A percentile compares a stretch with the other conserved stretches of the same genome.
These are phyloP conservation scores for Rhizomucor miehei DNA, from an alignment of 371 early-diverging fungal genomes.

Conservation along the genomic window DNA sequence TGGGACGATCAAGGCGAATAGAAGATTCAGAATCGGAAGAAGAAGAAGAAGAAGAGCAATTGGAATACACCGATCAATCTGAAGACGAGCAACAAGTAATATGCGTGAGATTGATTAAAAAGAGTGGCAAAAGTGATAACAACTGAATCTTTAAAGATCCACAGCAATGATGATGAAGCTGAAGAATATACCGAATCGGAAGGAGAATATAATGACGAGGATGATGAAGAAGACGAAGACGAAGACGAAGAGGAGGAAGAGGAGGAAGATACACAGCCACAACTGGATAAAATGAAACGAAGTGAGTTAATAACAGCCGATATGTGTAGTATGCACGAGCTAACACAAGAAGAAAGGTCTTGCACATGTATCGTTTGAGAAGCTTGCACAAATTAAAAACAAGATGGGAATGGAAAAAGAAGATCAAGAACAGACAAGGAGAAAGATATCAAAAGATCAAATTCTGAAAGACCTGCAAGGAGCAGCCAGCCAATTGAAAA, in stretches of 20 bases:
- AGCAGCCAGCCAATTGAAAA: slow-evolving; percentile 33
- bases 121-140: no score
- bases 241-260: slow-evolving; percentile 15
- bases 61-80: no score
- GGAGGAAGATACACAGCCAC: slow-evolving; percentile 18
- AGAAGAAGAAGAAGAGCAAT: no score
- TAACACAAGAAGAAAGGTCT: slow-evolving; percentile 41
- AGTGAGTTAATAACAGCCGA: slow-evolving; percentile 16
- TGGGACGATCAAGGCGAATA: no score
- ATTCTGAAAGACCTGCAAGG: slow-evolving; percentile 38
- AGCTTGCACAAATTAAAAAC: slow-evolving; percentile 71
- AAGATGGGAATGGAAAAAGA: slow-evolving; percentile 58
- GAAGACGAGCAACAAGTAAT: no score
- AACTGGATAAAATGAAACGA: slow-evolving; percentile 40
- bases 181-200: slow-evolving; percentile 13
- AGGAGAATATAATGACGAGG: slow-evolving; percentile 15
- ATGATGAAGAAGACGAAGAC: slow-evolving; percentile 14
- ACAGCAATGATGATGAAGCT: no score
- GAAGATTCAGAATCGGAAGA: no score
- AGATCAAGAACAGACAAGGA: slow-evolving; percentile 20
- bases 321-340: neutral
- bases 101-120: no score
- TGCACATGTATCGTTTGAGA: slow-evolving; percentile 79
- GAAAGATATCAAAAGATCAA: slow-evolving; percentile 25
- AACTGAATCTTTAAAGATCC: no score